These are phyloP conservation scores for Corymbia citriodora DNA, from an alignment of 441 rosid species.

Conservation along the genomic window DNA sequence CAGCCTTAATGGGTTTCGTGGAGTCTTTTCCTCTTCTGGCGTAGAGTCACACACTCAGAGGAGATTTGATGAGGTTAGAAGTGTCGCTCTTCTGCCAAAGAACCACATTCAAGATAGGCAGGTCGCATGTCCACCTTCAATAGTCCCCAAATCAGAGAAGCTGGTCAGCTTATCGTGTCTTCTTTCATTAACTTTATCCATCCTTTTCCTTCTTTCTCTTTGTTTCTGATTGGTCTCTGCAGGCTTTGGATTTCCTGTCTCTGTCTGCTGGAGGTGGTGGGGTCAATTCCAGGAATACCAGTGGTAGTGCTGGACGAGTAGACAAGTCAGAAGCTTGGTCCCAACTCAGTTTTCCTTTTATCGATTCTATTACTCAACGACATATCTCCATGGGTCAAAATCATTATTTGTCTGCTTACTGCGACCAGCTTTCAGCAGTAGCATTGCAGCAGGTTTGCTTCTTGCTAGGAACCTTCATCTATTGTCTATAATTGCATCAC, in stretches of 20 bases:
- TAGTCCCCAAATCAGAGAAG: conserved; percentile 24
- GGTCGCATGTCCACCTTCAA: conserved; percentile 16
- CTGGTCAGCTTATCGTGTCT: conserved; percentile 27
- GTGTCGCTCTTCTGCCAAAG: conserved; percentile 12
- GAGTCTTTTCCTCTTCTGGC: conserved; percentile 7
- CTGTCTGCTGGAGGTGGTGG: conserved; percentile 32
- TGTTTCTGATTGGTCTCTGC: conserved; percentile 16
- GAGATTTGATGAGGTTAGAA: conserved; percentile 21
- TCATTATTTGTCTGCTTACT: conserved; percentile 24
- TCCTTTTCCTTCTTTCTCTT: not conserved
- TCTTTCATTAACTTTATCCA: not conserved
- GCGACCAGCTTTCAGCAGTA: conserved; percentile 30
- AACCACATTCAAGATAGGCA: conserved; percentile 17
- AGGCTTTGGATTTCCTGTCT: conserved; percentile 72
- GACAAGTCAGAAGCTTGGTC: conserved; percentile 21
- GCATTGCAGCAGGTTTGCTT: conserved; percentile 53
- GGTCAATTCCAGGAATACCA: conserved; percentile 12
- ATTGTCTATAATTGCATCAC: not conserved
- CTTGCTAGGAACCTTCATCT: not conserved
- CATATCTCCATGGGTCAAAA: conserved; percentile 28
- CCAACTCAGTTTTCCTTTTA: conserved; percentile 32
- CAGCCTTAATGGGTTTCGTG: conserved; percentile 14
- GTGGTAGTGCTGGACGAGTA: conserved; percentile 11
- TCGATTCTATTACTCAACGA: conserved; percentile 30
- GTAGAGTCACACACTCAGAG: conserved; percentile 3